Conservation (phyloP, 306 rosid genomes). For the Cucumis sativus region Cucumber_9930_V3 NC_026657.2:39137501-39138000, state of each 20-base stretch:
- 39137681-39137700: too few species aligned
- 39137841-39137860: background rate
- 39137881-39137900: background rate
- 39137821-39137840: background rate
- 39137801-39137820: background rate
- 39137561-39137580: too few species aligned
- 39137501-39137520: too few species aligned
- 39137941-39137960: background rate
- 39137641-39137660: too few species aligned
- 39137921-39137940: background rate
- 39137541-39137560: too few species aligned
- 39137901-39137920: background rate
- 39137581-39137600: too few species aligned
- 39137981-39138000: background rate
- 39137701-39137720: too few species aligned
- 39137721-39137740: too few species aligned
- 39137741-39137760: too few species aligned
- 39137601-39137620: too few species aligned
- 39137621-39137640: too few species aligned
- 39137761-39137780: background rate
- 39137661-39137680: background rate
- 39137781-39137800: background rate
- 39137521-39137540: too few species aligned
- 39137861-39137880: background rate
- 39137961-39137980: background rate